Evolutionary conservation across 2,329 filamentous ascomycete genomes (phyloP), one percentile per base, ranked within the genome.

Genomic region (Colletotrichum zoysiae): DNA sequence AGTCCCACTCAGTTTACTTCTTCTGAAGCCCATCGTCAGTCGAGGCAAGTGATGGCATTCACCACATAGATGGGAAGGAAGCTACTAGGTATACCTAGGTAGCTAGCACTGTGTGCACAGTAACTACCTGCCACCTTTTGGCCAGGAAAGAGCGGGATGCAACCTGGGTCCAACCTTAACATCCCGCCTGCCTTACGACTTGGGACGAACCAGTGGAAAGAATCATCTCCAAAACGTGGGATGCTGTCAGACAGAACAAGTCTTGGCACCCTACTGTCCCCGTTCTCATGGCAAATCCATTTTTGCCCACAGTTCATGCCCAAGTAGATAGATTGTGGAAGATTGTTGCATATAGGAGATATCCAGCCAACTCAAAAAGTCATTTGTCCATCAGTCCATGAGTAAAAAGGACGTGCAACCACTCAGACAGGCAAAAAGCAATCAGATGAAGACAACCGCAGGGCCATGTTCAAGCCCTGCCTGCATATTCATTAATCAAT

Each of bases 171-270:
- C 46, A 59, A 46, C 58, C 65, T 67, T 42, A 46, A 63, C 51
- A 26, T 53, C 57, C 68, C 68, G 58, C 69, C 69, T 56, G 46
- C 59, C 38, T 71, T n/a, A 26, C n/a, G 38, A 69, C 14, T 71
- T 26, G 40, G 65, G 69, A 71, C 33, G 69, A 71, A 71, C 69
- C 46, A 64, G 44, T 57, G 53, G 65, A 42, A 18, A 30, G 30
- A 30, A 51, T 33, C 57, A 30, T 42, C 50, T 40, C 18, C 9
- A 51, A 62, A 18, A 26, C 2, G 40, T 18, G 1, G 16, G 48
- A 38, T 35, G 35, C 20, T 42, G 9, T 20, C 38, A n/a, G 44
- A n/a, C 20, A 11, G 42, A 44, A 55, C 35, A 33, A 7, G 53
- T 26, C 35, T 53, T n/a, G 60, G 60, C 48, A 42, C 16, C 3